phyloP scores from a whole-genome alignment of 495 filamentous ascomycete species.

The Talaromyces ruber region DNA sequence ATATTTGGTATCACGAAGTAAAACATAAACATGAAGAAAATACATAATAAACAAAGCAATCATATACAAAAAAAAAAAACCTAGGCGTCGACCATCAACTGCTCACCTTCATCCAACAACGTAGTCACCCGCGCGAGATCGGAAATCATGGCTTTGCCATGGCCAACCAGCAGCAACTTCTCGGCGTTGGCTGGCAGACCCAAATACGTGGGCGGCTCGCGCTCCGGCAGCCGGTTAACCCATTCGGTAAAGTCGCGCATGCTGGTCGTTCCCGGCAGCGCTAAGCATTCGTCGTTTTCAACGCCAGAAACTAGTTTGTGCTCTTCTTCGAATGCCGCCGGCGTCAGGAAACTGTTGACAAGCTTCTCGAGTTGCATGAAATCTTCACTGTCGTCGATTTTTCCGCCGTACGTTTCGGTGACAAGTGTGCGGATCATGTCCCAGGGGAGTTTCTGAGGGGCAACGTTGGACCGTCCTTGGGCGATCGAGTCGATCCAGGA shows the following conservation, averaged over 20 bases:
- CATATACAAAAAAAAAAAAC: not conserved
- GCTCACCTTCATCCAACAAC: constrained; percentile 89
- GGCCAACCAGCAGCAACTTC: constrained; percentile 85
- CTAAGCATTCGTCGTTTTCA: constrained; percentile 53
- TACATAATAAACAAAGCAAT: not conserved
- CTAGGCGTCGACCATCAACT: constrained; percentile 65
- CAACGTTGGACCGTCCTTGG: constrained; percentile 79
- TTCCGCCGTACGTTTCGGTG: constrained; percentile 92
- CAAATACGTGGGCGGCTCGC: constrained; percentile 95
- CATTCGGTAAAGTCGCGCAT: constrained; percentile 84
- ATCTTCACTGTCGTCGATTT: constrained; percentile 90
- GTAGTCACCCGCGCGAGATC: constrained; percentile 77
- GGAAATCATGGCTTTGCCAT: constrained; percentile 76
- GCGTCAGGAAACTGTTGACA: constrained; percentile 70
- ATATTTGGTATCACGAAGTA: not conserved
- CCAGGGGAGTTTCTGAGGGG: constrained; percentile 91
- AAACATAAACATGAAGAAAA: not conserved
- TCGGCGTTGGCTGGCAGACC: constrained; percentile 94
- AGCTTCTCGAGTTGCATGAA: constrained; percentile 62
- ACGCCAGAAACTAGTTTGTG: constrained; percentile 74
- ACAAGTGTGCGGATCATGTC: constrained; percentile 91
- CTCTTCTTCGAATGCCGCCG: constrained; percentile 80
- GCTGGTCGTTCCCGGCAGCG: constrained; percentile 68
- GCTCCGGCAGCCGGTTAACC: constrained; percentile 87
- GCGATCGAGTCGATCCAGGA: constrained; percentile 83